Conservation (phyloP, 2,329 filamentous ascomycete genomes). For the Taxawa tesnikishii region DNA sequence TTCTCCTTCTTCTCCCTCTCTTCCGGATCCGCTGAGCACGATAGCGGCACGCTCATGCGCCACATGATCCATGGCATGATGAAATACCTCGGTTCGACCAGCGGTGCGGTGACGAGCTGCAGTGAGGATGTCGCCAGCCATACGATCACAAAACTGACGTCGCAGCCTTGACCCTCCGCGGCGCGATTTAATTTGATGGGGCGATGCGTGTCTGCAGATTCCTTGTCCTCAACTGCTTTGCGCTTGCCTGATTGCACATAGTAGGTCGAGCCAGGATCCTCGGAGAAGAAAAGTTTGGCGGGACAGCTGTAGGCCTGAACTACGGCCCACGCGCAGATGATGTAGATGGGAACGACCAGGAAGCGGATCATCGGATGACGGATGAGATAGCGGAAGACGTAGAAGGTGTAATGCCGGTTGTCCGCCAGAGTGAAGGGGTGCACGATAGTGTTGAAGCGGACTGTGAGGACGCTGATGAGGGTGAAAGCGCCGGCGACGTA, state of each 20-base stretch:
- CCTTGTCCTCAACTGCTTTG: slow-evolving; percentile 1
- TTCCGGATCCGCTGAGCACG: slow-evolving; percentile 4
- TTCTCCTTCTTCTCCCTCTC: slow-evolving; percentile 1
- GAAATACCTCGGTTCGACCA: slow-evolving; percentile 93
- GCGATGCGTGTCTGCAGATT: slow-evolving; percentile 1
- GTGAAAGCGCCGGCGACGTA: slow-evolving; percentile 23
- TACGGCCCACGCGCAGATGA: slow-evolving; percentile 54
- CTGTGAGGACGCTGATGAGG: slow-evolving; percentile 33
- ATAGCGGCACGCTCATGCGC: slow-evolving; percentile 60
- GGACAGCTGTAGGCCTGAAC: slow-evolving; percentile 49
- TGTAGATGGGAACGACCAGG: slow-evolving; percentile 57
- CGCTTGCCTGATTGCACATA: slow-evolving; percentile 4
- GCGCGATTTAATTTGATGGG: slow-evolving; percentile 7
- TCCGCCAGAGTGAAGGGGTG: slow-evolving; percentile 95
- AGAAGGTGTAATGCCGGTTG: slow-evolving; percentile 96
- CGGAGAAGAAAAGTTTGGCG: slow-evolving; percentile 7
- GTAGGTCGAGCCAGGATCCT: slow-evolving; percentile 5
- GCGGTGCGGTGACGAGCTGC: slow-evolving; percentile 73
- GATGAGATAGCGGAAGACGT: slow-evolving; percentile 71
- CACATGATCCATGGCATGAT: slow-evolving; percentile 92
- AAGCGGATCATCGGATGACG: slow-evolving; percentile 51
- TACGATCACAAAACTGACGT: slow-evolving; percentile 42
- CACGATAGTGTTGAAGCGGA: slow-evolving; percentile 80
- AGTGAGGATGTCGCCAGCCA: slow-evolving; percentile 61
- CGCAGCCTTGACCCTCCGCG: slow-evolving; percentile 8